phyloP scores from a whole-genome alignment of 768 basidiomycete species.

The Cyclocybe aegerita region DNA sequence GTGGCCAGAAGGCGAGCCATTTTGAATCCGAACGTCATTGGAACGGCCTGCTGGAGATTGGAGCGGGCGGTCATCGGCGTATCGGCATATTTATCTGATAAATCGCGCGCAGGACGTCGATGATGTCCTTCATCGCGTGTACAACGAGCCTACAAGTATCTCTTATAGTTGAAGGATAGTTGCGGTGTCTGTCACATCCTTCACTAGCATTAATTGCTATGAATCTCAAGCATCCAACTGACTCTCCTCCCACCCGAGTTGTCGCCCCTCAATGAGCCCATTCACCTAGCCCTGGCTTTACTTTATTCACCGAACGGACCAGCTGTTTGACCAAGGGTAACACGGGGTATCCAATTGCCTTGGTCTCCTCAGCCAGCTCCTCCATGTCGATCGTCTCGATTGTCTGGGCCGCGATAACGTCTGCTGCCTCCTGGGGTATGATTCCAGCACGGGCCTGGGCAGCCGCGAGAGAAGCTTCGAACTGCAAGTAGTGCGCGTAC shows the following conservation, averaged over 20 bases:
- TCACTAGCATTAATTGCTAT: background rate
- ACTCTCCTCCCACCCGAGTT: conserved; percentile 35
- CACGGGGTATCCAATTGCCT: conserved; percentile 44
- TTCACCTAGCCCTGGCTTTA: conserved; percentile 36
- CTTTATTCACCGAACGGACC: conserved; percentile 34
- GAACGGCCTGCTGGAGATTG: conserved; percentile 48
- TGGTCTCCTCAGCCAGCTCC: conserved; percentile 36
- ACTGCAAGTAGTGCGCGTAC: conserved; percentile 33
- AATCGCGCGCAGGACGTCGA: conserved; percentile 21
- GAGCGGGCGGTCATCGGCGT: conserved; percentile 47
- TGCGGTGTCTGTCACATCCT: conserved; percentile 51
- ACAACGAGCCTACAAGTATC: conserved; percentile 34
- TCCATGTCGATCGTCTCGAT: conserved; percentile 34
- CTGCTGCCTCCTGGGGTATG: conserved; percentile 38
- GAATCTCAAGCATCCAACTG: background rate
- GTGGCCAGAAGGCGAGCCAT: conserved; percentile 43
- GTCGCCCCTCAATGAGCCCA: conserved; percentile 51
- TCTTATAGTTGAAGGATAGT: conserved; percentile 40
- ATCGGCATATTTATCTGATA: conserved; percentile 29
- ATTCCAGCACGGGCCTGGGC: conserved; percentile 37
- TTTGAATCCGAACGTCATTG: conserved; percentile 47
- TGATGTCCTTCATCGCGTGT: conserved; percentile 27
- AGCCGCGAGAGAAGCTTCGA: conserved; percentile 21
- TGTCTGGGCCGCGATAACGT: conserved; percentile 33
- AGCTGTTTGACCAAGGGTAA: conserved; percentile 44